Evolutionary conservation across 371 early-diverging fungal genomes (phyloP).

Genomic region (Lichtheimia corymbifera): DNA sequence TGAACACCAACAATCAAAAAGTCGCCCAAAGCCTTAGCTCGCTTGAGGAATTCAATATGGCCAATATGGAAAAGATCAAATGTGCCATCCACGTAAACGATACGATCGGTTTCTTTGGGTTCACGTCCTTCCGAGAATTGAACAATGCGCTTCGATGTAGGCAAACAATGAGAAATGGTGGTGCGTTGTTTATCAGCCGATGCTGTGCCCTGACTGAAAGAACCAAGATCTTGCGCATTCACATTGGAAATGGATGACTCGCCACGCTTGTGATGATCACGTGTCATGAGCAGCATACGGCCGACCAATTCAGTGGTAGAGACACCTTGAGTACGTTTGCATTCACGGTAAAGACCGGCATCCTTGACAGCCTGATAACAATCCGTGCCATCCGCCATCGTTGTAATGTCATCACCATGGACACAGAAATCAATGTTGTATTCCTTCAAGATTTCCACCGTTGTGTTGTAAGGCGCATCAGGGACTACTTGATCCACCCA

Average conservation of each 20-base stretch:
- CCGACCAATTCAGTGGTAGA: constrained; percentile 96
- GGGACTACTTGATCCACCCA: constrained; percentile 95
- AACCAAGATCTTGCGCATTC: constrained; percentile 60
- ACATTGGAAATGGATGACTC: constrained; percentile 60
- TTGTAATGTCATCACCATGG: constrained; percentile 96
- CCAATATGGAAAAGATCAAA: constrained; percentile 98
- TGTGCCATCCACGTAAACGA: constrained; percentile 95
- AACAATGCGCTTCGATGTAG: constrained; percentile 82
- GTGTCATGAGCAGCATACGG: constrained; percentile 91
- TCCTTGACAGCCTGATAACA: constrained; percentile 93
- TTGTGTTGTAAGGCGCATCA: constrained; percentile 93
- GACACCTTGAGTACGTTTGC: constrained; percentile 91
- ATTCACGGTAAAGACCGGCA: constrained; percentile 92
- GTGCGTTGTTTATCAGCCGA: constrained; percentile 20
- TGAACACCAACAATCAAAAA: constrained; percentile 93
- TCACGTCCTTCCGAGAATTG: constrained; percentile 86
- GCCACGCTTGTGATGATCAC: constrained; percentile 76
- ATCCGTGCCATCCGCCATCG: constrained; percentile 92
- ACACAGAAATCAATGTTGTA: constrained; percentile 92
- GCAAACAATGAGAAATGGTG: constrained; percentile 81
- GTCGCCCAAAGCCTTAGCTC: constrained; percentile 84
- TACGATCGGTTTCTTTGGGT: constrained; percentile 62
- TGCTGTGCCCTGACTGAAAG: constrained; percentile 45
- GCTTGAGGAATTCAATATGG: constrained; percentile 90
- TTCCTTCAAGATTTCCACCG: constrained; percentile 77